Conservation (phyloP, 1,284 basidiomycete species). For the Malassezia japonica region DNA sequence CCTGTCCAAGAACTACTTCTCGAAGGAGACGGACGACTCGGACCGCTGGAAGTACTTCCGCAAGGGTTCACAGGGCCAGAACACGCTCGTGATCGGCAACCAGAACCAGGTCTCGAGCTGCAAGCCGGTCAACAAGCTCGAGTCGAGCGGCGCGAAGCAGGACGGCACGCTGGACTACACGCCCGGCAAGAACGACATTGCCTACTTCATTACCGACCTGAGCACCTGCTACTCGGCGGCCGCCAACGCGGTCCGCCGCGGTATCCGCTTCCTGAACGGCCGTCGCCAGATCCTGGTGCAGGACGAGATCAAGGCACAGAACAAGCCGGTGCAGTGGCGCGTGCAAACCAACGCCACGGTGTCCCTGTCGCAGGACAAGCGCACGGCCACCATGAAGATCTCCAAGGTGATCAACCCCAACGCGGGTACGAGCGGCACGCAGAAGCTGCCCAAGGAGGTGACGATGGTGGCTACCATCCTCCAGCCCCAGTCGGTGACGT, state of each 20-base stretch:
- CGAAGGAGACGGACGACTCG: constrained; percentile 26
- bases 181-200: constrained; percentile 64
- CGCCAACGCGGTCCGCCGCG: constrained; percentile 64
- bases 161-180: constrained; percentile 59
- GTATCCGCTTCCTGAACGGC: constrained; percentile 73
- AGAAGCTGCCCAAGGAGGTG: constrained; percentile 22
- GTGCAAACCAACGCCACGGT: constrained; percentile 83
- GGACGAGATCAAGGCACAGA: constrained; percentile 47
- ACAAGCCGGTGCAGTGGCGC: constrained; percentile 64
- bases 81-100: constrained; percentile 71
- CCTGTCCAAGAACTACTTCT: constrained; percentile 50
- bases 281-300: constrained; percentile 72
- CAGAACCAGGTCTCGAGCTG: constrained; percentile 72
- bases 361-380: constrained; percentile 35
- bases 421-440: constrained; percentile 48
- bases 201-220: constrained; percentile 73
- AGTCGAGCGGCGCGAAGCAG: constrained; percentile 60
- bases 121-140: constrained; percentile 57
- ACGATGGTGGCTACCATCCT: constrained; percentile 55
- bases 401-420: constrained; percentile 54
- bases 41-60: constrained; percentile 58
- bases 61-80: constrained; percentile 93
- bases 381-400: constrained; percentile 60
- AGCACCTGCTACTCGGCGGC: constrained; percentile 64
- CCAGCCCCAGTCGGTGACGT: constrained; percentile 56